A percentile compares a stretch with the other conserved stretches of the same genome.
Evolutionary conservation across 2,329 filamentous ascomycete species (phyloP).

Genomic region (Aspergillus felis): DNA sequence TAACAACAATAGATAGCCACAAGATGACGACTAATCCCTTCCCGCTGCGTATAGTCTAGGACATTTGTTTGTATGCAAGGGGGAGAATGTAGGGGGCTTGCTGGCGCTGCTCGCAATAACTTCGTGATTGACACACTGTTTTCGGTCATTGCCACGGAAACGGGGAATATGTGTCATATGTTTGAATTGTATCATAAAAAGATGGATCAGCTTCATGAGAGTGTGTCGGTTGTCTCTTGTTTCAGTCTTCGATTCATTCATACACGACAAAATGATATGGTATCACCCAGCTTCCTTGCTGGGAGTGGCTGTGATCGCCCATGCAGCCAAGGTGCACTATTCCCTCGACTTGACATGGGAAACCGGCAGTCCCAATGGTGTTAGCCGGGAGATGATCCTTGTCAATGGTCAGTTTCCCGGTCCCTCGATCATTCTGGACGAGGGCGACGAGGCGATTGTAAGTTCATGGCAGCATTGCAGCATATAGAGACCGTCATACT

Average conservation of each 20-base stretch:
- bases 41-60: not conserved
- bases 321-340: conserved; percentile 6
- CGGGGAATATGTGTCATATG: not conserved
- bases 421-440: conserved; percentile 23
- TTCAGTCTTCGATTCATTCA: not conserved
- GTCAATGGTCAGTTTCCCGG: conserved; percentile 33
- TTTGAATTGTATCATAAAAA: not conserved
- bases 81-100: not conserved
- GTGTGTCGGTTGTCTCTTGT: not conserved
- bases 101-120: not conserved
- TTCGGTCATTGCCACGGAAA: not conserved
- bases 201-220: not conserved
- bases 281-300: not conserved
- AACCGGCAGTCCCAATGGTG: conserved; percentile 29
- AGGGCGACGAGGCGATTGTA: conserved; percentile 29
- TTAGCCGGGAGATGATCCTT: conserved; percentile 28
- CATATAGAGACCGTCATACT: not conserved
- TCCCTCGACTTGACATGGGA: conserved; percentile 30
- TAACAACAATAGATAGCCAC: not conserved
- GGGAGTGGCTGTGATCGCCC: conserved; percentile 3
- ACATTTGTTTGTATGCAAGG: not conserved
- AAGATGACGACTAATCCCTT: too few species aligned
- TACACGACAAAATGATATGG: not conserved
- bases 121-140: not conserved
- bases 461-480: not conserved